A percentile compares a stretch with the other conserved stretches of the same genome.
phyloP scores from a whole-genome alignment of 306 rosid species.

The Elaeagnus macrophylla region DNA sequence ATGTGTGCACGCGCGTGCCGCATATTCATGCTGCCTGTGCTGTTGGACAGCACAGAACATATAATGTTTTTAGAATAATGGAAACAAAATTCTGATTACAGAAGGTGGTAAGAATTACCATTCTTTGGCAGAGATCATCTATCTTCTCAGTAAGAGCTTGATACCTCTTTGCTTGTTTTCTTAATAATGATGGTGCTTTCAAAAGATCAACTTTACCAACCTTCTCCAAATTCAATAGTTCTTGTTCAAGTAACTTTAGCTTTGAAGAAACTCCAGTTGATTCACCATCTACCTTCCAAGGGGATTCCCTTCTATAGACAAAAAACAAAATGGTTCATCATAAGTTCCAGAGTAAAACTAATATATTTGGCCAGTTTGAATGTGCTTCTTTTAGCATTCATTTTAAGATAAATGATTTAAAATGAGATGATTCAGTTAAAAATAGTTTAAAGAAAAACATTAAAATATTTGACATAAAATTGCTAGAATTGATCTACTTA shows the following conservation, averaged over 20 bases:
- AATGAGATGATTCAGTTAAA: conserved; percentile 6
- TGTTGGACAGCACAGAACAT: too few relatives aligned
- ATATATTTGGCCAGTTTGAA: too few relatives aligned
- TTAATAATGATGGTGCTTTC: conserved; percentile 55
- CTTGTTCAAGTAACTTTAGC: conserved; percentile 71
- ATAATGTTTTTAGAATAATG: too few relatives aligned
- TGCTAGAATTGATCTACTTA: too few relatives aligned
- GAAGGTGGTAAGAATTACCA: too few relatives aligned
- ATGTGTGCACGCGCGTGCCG: too few relatives aligned
- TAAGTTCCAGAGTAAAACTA: conserved; percentile 39
- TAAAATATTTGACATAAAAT: too few relatives aligned
- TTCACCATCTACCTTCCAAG: conserved; percentile 87
- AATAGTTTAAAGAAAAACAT: too few relatives aligned
- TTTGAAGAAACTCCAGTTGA: conserved; percentile 65
- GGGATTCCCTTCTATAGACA: conserved; percentile 62
- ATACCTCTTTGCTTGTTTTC: conserved; percentile 81
- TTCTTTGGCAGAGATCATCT: conserved; percentile 67
- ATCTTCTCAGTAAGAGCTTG: conserved; percentile 72
- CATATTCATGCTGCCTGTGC: too few relatives aligned
- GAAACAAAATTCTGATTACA: too few relatives aligned
- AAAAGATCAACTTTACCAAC: conserved; percentile 44
- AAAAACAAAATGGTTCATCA: conserved; percentile 15
- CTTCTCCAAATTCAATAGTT: conserved; percentile 61
- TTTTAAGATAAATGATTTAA: too few relatives aligned
- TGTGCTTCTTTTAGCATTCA: too few relatives aligned